Percentiles rank a stretch among this genome's conserved stretches.
Conservation (phyloP, 192 early-diverging fungal genomes). For the Podila epigama region DNA sequence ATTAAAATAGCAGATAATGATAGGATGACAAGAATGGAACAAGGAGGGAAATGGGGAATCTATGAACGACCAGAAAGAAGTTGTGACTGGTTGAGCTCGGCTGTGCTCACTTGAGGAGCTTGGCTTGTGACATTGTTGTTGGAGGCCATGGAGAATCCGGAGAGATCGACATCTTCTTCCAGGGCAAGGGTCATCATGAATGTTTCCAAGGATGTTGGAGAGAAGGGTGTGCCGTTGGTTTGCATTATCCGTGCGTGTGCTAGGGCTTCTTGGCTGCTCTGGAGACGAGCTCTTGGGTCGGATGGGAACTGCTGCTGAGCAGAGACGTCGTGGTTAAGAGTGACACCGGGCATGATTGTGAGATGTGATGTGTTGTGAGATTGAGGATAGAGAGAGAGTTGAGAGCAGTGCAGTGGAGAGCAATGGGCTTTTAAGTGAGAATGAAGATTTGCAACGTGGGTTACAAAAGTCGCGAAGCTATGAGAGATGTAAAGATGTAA, state of each 20-base stretch:
- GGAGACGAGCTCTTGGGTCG: neutral
- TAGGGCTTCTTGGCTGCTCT: neutral
- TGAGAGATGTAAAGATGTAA: too few species aligned
- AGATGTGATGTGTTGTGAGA: neutral
- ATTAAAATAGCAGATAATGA: neutral
- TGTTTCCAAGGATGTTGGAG: conserved; percentile 6
- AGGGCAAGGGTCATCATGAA: conserved; percentile 30
- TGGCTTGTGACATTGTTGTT: neutral
- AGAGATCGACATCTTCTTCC: conserved; percentile 15
- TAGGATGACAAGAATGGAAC: neutral
- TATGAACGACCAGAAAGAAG: conserved; percentile 39
- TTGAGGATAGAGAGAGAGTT: neutral
- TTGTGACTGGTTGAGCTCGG: conserved; percentile 25
- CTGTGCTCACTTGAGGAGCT: neutral
- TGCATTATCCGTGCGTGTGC: conserved; percentile 11
- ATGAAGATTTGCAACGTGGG: too few species aligned
- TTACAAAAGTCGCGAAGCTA: too few species aligned
- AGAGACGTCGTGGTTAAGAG: neutral
- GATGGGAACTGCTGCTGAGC: neutral
- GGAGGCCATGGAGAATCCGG: conserved; percentile 11
- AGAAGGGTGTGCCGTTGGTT: neutral
- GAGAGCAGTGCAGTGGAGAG: neutral
- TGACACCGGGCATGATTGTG: neutral
- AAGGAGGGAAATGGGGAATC: neutral
- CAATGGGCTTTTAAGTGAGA: neutral